Conservation (phyloP, 2,329 filamentous ascomycete species). For the Epichloe baconii region DNA sequence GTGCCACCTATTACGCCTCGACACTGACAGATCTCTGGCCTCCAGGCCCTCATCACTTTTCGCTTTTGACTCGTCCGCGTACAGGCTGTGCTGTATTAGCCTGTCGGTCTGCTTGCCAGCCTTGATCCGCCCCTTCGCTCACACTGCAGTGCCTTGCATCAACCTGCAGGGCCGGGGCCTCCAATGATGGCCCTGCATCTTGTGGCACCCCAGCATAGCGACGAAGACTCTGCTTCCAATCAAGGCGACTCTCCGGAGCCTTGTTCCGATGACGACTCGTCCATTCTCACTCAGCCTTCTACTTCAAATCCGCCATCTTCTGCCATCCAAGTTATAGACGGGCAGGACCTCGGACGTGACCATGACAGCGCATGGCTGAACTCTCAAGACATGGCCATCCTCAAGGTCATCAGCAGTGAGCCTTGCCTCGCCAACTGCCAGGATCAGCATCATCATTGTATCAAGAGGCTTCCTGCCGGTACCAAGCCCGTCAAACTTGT, state of each 20-base stretch:
- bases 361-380: constrained; percentile 12
- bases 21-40: neutral
- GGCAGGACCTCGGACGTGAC: constrained; percentile 5
- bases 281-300: constrained; percentile 6
- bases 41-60: neutral
- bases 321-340: constrained; percentile 1
- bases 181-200: constrained; percentile 16
- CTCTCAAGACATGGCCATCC: constrained; percentile 12
- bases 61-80: too few species aligned
- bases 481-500: constrained; percentile 28
- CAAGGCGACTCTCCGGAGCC: constrained; percentile 9
- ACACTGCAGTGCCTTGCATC: constrained; percentile 10
- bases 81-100: neutral
- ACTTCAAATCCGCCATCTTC: constrained; percentile 7
- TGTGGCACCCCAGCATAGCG: constrained; percentile 11
- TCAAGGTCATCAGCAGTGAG: constrained; percentile 9
- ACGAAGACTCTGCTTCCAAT: constrained; percentile 11
- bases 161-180: constrained; percentile 11
- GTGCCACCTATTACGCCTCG: neutral
- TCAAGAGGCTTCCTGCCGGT: constrained; percentile 22
- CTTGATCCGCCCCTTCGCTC: neutral
- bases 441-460: constrained; percentile 3
- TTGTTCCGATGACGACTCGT: constrained; percentile 9
- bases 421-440: constrained; percentile 2
- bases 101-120: neutral